Base-by-base conservation (phyloP, 768 basidiomycete species). In the Agrocybe chaxingu region DNA sequence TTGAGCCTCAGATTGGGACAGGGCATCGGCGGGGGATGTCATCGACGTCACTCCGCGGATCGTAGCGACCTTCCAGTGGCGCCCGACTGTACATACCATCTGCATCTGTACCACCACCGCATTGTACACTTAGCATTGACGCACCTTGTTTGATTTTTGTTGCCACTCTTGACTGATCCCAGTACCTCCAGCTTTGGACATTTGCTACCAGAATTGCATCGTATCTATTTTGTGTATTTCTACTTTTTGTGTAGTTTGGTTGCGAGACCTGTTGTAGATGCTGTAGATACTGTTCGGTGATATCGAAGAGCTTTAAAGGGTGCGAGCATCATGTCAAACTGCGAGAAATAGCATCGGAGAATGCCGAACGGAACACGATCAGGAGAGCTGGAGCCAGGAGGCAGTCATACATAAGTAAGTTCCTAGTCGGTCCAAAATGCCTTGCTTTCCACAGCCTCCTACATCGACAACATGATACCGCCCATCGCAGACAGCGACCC, bases 401-500 rank as follows among this genome's bases (percentile, higher is more conserved):
- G 32, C 36, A 48, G 19, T 54, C 52, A 35, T 40, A 50, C 38
- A 45, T 39, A 47, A 42, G 51, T 32, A 45, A 53, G 40, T 47
- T 36, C 44, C 42, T 46, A 36, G 38, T 41, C 55, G 47, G 37
- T 45, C 52, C 50, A 48, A 48, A 39, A 62, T 61, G 59, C 53
- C 47, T 53, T 39, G 52, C 54, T 43, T 49, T 48, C 50, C 44
- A 54, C 49, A 54, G 46, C 38, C 45, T 46, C 31, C 46, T 49
- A 43, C 52, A 19, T 47, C 42, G 32, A 32, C 49, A 60, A 59
- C 45, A 89, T 89, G 86, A 72, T 85, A 52, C 80, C 84, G 61
- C 76, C 83, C 37, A 71, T 80, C 53, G 67, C 80, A 13, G 85
- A 87, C 62, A 67, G 67, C 52, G 84, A 87, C 57, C 71, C 72